A percentile compares a stretch with the other conserved stretches of the same genome.
phyloP scores from a whole-genome alignment of 768 basidiomycete genomes.

The Rhizopogon rudus region DNA sequence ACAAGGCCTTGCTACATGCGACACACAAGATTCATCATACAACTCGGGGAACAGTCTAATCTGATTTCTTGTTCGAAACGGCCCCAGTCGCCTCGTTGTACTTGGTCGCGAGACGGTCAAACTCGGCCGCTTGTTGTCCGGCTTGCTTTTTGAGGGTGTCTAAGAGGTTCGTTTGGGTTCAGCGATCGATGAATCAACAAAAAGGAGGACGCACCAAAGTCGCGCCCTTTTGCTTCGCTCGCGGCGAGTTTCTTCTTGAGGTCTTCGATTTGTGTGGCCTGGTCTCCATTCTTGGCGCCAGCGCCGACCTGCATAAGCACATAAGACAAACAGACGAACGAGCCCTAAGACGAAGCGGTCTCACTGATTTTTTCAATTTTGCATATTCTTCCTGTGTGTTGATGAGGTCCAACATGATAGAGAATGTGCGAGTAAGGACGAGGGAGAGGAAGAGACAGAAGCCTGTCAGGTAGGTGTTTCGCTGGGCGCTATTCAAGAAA shows the following conservation, averaged over 20 bases:
- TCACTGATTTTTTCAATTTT: conserved; percentile 65
- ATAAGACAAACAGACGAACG: no score
- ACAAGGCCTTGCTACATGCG: no score
- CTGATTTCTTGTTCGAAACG: conserved; percentile 58
- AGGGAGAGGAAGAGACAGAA: conserved; percentile 96
- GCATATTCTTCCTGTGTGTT: conserved; percentile 85
- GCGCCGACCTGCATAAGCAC: conserved; percentile 26
- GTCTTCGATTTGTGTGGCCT: conserved; percentile 46
- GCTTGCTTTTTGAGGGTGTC: conserved; percentile 84
- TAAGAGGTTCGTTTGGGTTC: conserved; percentile 17
- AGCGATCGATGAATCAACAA: neutral
- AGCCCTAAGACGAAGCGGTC: neutral
- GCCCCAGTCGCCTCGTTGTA: conserved; percentile 67
- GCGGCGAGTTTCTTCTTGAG: conserved; percentile 65
- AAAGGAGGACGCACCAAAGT: conserved; percentile 48
- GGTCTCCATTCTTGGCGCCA: conserved; percentile 23
- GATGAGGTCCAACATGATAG: conserved; percentile 87
- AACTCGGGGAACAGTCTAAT: conserved; percentile 29
- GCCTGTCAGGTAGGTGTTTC: conserved; percentile 90
- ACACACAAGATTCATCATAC: no score
- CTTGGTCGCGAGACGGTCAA: conserved; percentile 75
- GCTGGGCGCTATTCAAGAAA: conserved; percentile 55
- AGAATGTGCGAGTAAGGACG: conserved; percentile 89
- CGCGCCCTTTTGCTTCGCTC: conserved; percentile 53
- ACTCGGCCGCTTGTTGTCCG: conserved; percentile 70